These are phyloP conservation scores for Canavalia gladiata DNA, from an alignment of 306 rosid species.

Conservation along the genomic window DNA sequence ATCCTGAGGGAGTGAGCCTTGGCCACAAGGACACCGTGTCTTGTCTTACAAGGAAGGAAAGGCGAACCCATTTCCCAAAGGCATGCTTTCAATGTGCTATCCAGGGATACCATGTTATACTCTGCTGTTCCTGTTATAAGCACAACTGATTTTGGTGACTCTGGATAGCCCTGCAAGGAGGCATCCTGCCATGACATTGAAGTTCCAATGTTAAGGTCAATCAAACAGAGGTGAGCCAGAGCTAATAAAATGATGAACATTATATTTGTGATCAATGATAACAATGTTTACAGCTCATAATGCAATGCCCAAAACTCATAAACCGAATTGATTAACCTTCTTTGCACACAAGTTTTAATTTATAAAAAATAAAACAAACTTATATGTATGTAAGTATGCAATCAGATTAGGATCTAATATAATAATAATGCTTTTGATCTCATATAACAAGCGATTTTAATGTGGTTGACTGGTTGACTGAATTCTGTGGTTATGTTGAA, in stretches of 20 bases:
- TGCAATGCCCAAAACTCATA: not conserved
- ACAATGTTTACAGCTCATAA: not conserved
- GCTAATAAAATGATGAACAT: slow-evolving; percentile 2
- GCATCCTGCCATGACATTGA: slow-evolving; percentile 77
- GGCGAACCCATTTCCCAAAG: slow-evolving; percentile 99
- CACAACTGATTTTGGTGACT: slow-evolving; percentile 93
- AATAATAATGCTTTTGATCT: slow-evolving; percentile 12
- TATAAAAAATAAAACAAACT: not conserved
- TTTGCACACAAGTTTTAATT: slow-evolving; percentile 9
- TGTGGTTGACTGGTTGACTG: not conserved
- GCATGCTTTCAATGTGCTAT: slow-evolving; percentile 79
- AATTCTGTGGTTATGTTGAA: not conserved
- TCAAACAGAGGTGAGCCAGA: slow-evolving; percentile 17
- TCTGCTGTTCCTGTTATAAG: slow-evolving; percentile 92
- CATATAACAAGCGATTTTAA: not conserved
- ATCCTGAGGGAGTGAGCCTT: slow-evolving; percentile 95
- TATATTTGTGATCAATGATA: slow-evolving; percentile 7
- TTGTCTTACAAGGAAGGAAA: slow-evolving; percentile 86
- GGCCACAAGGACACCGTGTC: slow-evolving; percentile 85
- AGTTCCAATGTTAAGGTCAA: slow-evolving; percentile 35
- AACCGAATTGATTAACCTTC: not conserved
- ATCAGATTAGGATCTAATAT: not conserved
- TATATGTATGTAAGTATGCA: not conserved
- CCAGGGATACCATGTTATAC: slow-evolving; percentile 89
- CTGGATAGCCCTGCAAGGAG: slow-evolving; percentile 87